Conservation (phyloP, 2,329 filamentous ascomycete genomes). For the Hymenoscyphus scutula region DNA sequence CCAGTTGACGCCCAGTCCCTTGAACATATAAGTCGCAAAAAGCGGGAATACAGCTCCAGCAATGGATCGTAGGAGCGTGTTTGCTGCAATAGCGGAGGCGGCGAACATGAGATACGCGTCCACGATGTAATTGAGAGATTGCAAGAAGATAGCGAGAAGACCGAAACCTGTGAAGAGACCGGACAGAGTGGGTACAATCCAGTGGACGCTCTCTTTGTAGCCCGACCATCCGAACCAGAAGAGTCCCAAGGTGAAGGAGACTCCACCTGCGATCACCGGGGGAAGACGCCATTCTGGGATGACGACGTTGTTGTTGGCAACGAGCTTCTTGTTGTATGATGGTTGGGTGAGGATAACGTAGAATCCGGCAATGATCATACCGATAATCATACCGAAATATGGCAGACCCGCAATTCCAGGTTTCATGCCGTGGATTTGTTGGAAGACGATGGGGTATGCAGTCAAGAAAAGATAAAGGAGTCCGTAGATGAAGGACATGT, state of each 20-base stretch:
- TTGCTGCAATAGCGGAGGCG: conserved; percentile 78
- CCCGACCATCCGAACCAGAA: conserved; percentile 78
- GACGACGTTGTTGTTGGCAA: conserved; percentile 63
- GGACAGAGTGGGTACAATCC: conserved; percentile 61
- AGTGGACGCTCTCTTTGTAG: conserved; percentile 51
- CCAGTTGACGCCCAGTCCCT: conserved; percentile 60
- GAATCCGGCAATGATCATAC: conserved; percentile 65
- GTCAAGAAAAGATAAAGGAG: conserved; percentile 84
- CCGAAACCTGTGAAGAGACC: conserved; percentile 69
- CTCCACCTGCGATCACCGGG: conserved; percentile 57
- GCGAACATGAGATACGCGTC: conserved; percentile 63
- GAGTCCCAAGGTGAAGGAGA: conserved; percentile 61
- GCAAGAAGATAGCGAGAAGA: conserved; percentile 79
- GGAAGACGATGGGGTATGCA: conserved; percentile 79
- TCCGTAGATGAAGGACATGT: conserved; percentile 74
- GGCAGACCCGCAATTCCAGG: conserved; percentile 71
- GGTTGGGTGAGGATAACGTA: conserved; percentile 63
- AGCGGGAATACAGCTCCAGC: conserved; percentile 78
- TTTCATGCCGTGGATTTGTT: conserved; percentile 67
- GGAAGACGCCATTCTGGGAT: conserved; percentile 67
- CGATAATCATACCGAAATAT: conserved; percentile 80
- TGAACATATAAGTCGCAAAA: conserved; percentile 70
- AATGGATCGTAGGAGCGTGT: conserved; percentile 75
- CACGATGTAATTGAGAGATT: conserved; percentile 76
- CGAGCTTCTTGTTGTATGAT: conserved; percentile 66